Conservation (phyloP, 306 rosid species). For the Sesbania bispinosa region DNA sequence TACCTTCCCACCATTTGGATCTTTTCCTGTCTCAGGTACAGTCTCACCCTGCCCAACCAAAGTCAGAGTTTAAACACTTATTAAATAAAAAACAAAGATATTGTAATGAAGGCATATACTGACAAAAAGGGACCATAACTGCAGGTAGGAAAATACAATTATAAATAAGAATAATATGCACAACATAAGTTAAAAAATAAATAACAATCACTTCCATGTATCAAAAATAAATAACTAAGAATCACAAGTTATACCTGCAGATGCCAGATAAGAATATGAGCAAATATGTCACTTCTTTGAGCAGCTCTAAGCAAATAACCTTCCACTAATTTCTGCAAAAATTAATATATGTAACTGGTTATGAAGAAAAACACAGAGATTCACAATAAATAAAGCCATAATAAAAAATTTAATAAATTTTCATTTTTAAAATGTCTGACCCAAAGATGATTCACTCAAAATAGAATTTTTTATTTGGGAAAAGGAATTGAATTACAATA, state of each 20-base stretch:
- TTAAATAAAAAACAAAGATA: slow-evolving; percentile 10
- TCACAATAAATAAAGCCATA: not conserved
- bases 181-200: not conserved
- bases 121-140: slow-evolving; percentile 2
- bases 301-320: slow-evolving; percentile 97
- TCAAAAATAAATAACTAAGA: not conserved
- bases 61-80: slow-evolving; percentile 17
- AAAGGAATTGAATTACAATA: not conserved
- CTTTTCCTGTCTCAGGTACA: slow-evolving; percentile 73
- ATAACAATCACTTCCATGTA: not conserved
- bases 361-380: not conserved
- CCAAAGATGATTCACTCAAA: slow-evolving; percentile 10
- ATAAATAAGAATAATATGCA: not conserved
- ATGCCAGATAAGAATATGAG: slow-evolving; percentile 97
- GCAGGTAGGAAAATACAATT: not conserved
- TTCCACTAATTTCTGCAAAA: slow-evolving; percentile 83
- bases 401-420: too few relatives aligned
- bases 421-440: not conserved
- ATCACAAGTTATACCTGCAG: slow-evolving; percentile 61
- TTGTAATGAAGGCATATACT: not conserved
- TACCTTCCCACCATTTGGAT: slow-evolving; percentile 68
- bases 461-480: not conserved
- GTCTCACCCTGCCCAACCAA: slow-evolving; percentile 81
- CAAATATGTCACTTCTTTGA: slow-evolving; percentile 90
- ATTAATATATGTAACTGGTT: slow-evolving; percentile 22